Conservation (phyloP, 192 early-diverging fungal species). For the Piromyces finnis region DNA sequence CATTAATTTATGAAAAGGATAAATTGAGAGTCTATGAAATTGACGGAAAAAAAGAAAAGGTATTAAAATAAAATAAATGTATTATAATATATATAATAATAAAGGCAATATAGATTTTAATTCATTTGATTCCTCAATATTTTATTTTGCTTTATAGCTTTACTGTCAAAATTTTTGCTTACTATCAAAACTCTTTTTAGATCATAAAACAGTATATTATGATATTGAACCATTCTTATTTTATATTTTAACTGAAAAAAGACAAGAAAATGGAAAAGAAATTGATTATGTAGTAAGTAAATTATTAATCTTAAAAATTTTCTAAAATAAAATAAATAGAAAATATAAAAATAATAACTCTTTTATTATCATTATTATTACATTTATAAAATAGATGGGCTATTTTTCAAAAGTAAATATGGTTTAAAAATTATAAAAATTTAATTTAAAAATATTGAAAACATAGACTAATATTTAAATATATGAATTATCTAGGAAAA, state of each 20-base stretch:
- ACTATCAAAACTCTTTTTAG: slow-evolving; percentile 84
- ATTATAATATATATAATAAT: background rate
- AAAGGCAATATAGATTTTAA: background rate
- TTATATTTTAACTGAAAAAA: slow-evolving; percentile 51
- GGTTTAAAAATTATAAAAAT: background rate
- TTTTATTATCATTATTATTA: no score
- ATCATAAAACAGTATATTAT: slow-evolving; percentile 92
- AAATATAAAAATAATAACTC: no score
- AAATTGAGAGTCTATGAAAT: slow-evolving; percentile 64
- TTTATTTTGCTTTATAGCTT: slow-evolving; percentile 20
- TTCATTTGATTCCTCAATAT: background rate
- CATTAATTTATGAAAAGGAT: slow-evolving; percentile 60
- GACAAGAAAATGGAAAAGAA: slow-evolving; percentile 7
- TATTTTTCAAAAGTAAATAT: slow-evolving; percentile 82
- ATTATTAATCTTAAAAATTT: background rate
- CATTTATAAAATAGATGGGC: no score
- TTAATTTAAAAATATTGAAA: background rate
- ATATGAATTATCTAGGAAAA: slow-evolving; percentile 46
- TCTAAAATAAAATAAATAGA: no score
- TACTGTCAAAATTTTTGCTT: slow-evolving; percentile 92
- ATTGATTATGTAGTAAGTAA: slow-evolving; percentile 17
- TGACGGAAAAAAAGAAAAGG: slow-evolving; percentile 72
- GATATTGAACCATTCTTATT: slow-evolving; percentile 89
- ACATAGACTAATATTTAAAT: background rate
- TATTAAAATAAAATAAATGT: slow-evolving; percentile 8